Conservation (phyloP, 495 filamentous ascomycete species). For the Cetradonia linearis region DNA sequence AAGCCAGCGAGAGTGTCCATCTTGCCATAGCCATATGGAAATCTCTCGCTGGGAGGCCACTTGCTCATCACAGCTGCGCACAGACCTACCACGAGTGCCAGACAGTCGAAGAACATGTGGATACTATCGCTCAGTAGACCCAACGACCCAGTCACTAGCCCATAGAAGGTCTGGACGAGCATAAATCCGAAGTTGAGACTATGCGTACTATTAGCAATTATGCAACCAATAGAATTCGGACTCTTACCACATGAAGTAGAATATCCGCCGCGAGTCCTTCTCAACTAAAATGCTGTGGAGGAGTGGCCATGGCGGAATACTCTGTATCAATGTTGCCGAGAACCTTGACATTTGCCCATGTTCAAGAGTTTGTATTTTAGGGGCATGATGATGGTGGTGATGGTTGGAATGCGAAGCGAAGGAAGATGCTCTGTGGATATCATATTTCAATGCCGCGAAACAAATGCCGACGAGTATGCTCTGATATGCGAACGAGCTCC, state of each 20-base stretch:
- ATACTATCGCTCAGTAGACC: conserved; percentile 94
- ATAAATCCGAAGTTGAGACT: conserved; percentile 94
- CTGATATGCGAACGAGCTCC: conserved; percentile 20
- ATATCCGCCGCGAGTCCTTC: conserved; percentile 89
- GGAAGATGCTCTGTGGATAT: conserved; percentile 22
- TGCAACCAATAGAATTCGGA: conserved; percentile 5
- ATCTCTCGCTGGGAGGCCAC: conserved; percentile 78
- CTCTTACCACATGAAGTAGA: conserved; percentile 86
- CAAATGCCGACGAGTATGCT: conserved; percentile 21
- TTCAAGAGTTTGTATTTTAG: conserved; percentile 17
- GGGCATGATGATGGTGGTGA: conserved; percentile 31
- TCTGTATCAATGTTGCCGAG: conserved; percentile 54
- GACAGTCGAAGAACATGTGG: conserved; percentile 99
- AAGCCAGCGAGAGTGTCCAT: conserved; percentile 95
- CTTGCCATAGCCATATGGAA: conserved; percentile 94
- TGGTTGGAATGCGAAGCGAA: conserved; percentile 29
- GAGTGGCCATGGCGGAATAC: conserved; percentile 60
- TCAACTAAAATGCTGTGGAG: conserved; percentile 77
- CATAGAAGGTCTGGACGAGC: conserved; percentile 88
- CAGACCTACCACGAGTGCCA: conserved; percentile 82
- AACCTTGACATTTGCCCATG: conserved; percentile 41
- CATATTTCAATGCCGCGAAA: conserved; percentile 25
- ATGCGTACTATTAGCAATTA: conserved; percentile 18
- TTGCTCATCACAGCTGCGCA: conserved; percentile 96
- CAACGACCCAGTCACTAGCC: conserved; percentile 82